Conservation (phyloP, 257 asterid genomes). For the Ballota nigra region DNA sequence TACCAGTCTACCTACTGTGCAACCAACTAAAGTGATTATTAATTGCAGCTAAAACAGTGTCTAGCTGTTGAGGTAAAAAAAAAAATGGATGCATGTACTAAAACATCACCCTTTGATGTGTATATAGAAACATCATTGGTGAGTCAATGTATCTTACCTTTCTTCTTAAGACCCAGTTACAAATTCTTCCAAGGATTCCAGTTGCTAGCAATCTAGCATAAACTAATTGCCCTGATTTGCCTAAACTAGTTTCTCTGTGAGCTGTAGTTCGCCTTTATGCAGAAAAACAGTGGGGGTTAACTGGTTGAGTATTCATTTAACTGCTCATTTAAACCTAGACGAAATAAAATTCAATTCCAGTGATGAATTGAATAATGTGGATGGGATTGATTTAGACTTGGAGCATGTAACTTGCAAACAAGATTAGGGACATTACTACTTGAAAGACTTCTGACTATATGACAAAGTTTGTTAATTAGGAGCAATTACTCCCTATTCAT, state of each 20-base stretch:
- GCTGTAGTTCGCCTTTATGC: background rate
- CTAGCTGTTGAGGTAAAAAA: background rate
- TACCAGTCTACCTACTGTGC: background rate
- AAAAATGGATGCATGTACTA: background rate
- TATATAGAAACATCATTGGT: background rate
- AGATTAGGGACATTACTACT: background rate
- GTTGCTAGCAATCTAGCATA: background rate
- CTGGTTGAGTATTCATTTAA: background rate
- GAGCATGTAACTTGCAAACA: background rate
- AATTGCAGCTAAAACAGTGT: background rate
- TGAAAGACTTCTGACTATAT: background rate
- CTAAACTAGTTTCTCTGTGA: background rate
- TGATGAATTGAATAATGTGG: background rate
- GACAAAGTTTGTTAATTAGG: background rate
- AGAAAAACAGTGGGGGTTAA: slow-evolving; percentile 2
- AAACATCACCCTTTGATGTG: background rate
- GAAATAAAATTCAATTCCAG: background rate
- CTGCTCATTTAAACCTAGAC: background rate
- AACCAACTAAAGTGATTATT: background rate
- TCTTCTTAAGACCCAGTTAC: background rate
- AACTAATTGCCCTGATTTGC: background rate
- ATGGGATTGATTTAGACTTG: background rate
- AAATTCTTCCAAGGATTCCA: background rate
- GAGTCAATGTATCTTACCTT: background rate
- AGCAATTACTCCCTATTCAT: background rate